A percentile compares a stretch with the other conserved stretches of the same genome.
phyloP scores from a whole-genome alignment of 2,329 filamentous ascomycete genomes.

The Dothidotthia symphoricarpi region DNA sequence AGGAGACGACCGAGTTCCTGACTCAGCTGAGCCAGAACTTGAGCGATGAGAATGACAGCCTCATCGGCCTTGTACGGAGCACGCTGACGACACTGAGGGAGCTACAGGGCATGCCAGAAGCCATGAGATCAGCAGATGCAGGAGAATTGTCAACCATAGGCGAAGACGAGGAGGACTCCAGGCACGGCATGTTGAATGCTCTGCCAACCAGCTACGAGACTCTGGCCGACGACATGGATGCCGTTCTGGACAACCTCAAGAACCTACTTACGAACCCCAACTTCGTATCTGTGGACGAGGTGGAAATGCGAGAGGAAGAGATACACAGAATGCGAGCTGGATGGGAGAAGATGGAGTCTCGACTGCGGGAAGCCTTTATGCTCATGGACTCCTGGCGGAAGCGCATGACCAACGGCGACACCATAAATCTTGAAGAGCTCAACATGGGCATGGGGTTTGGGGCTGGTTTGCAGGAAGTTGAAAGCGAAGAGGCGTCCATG shows the following conservation, averaged over 20 bases:
- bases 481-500: conserved; percentile 30
- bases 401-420: conserved; percentile 68
- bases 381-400: conserved; percentile 92
- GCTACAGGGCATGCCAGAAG: conserved; percentile 54
- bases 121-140: conserved; percentile 24
- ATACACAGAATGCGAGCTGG: conserved; percentile 78
- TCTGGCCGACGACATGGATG: conserved; percentile 70
- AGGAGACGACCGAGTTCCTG: conserved; percentile 88
- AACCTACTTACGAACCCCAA: conserved; percentile 89
- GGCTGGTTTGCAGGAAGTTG: conserved; percentile 43
- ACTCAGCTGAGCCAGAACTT: conserved; percentile 78
- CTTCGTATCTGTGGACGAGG: conserved; percentile 92
- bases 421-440: conserved; percentile 61
- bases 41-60: conserved; percentile 86
- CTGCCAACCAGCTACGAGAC: conserved; percentile 64
- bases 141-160: conserved; percentile 28
- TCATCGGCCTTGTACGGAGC: conserved; percentile 69
- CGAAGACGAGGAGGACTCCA: conserved; percentile 34
- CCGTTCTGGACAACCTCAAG: conserved; percentile 75
- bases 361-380: conserved; percentile 84
- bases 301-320: conserved; percentile 87
- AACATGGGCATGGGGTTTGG: conserved; percentile 63
- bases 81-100: conserved; percentile 71
- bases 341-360: conserved; percentile 89
- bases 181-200: conserved; percentile 42